Conservation (phyloP, 345 rosid species). For the Brassica incana region DNA sequence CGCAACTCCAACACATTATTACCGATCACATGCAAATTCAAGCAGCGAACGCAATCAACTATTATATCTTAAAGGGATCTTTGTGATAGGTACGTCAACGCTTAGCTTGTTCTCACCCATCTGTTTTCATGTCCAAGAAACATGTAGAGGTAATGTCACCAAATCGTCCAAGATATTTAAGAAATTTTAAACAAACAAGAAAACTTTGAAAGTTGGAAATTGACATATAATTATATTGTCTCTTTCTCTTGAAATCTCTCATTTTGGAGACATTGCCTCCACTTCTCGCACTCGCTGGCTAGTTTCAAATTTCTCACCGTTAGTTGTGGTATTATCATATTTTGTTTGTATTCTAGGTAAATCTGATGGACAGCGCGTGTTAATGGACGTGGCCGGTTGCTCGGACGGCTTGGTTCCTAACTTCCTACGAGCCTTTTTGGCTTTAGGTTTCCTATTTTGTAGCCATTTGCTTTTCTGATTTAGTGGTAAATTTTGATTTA, state of each 20-base stretch:
- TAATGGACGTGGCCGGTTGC: neutral
- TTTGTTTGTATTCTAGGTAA: neutral
- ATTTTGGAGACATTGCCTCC: neutral
- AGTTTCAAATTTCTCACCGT: neutral
- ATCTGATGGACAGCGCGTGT: neutral
- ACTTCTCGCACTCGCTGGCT: neutral
- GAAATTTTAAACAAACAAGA: too few species aligned
- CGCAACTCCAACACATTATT: slow-evolving; percentile 29
- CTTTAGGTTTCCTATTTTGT: neutral
- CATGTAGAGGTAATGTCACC: slow-evolving; percentile 11
- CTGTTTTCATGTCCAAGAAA: neutral
- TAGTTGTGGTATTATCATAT: neutral
- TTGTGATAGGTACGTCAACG: slow-evolving; percentile 17
- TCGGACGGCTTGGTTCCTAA: neutral
- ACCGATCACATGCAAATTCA: neutral
- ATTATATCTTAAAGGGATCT: slow-evolving; percentile 10
- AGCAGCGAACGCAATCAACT: slow-evolving; percentile 20
- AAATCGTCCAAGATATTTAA: neutral
- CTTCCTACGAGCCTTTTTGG: neutral
- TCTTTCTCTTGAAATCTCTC: neutral
- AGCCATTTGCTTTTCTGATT: neutral
- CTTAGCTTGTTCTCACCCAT: slow-evolving; percentile 12
- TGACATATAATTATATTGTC: neutral
- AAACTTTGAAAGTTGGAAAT: neutral
- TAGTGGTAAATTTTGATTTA: neutral